Conservation (phyloP, 208 protist genomes). For the Trypanosoma theileri region DNA sequence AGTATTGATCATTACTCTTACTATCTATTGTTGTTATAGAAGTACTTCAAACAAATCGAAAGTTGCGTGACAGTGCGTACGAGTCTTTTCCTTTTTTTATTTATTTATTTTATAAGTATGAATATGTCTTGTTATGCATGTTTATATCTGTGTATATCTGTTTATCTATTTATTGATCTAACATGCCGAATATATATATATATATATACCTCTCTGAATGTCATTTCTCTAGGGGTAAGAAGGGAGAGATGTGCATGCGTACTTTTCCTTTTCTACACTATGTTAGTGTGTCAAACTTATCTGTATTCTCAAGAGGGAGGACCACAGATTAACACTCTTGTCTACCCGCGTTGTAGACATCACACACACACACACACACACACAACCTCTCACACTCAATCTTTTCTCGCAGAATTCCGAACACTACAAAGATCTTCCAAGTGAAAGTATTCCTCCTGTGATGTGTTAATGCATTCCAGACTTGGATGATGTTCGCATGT, state of each 20-base stretch:
- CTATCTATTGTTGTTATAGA: background rate
- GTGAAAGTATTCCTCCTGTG: constrained; percentile 94
- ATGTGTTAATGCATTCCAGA: constrained; percentile 55
- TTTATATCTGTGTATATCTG: constrained; percentile 32
- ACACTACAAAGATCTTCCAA: constrained; percentile 95
- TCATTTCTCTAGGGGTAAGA: no score
- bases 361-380: constrained; percentile 28
- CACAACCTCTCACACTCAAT: constrained; percentile 76
- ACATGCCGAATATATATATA: no score
- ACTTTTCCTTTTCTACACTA: no score
- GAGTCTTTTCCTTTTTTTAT: constrained; percentile 7
- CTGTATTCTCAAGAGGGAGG: no score
- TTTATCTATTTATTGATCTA: constrained; percentile 93
- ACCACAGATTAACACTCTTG: no score
- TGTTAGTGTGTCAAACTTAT: no score
- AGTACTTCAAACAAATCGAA: no score
- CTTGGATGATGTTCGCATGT: constrained; percentile 94
- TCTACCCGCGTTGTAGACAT: constrained; percentile 96
- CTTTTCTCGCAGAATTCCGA: constrained; percentile 92
- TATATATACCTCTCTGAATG: no score
- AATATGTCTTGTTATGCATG: constrained; percentile 17
- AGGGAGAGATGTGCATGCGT: no score
- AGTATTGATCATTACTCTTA: constrained; percentile 13
- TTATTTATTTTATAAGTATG: constrained; percentile 12
- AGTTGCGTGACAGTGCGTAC: no score